Conservation (phyloP, 208 protist genomes). For the Acanthamoeba royreba region DNA sequence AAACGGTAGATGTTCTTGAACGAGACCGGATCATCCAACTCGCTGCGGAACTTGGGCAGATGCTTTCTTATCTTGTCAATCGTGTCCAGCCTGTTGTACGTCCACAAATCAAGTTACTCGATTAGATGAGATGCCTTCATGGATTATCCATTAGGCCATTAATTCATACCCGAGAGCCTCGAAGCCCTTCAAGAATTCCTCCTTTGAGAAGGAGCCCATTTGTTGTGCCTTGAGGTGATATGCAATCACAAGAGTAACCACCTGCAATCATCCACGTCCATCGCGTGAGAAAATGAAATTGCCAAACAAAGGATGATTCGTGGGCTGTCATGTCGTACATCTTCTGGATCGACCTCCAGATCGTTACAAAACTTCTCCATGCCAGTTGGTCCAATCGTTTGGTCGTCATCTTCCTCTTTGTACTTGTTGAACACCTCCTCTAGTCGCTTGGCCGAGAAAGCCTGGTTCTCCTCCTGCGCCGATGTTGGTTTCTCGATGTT, state of each 20-base stretch:
- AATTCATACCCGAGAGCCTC: background rate
- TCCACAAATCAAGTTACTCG: too few species aligned
- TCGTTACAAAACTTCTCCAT: conserved; percentile 47
- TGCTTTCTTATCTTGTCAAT: conserved; percentile 42
- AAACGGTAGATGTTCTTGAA: conserved; percentile 51
- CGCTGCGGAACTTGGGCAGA: background rate
- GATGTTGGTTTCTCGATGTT: too few species aligned
- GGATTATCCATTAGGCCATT: background rate
- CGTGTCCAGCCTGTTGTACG: background rate
- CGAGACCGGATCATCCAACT: background rate
- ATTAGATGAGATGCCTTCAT: background rate
- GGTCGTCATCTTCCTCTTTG: conserved; percentile 28
- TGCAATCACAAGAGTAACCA: conserved; percentile 18
- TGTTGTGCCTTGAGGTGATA: conserved; percentile 34
- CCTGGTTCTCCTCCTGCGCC: background rate
- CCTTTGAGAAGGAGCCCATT: conserved; percentile 38
- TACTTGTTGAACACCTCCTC: conserved; percentile 49
- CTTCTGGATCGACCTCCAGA: conserved; percentile 14
- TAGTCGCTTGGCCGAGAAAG: conserved; percentile 8
- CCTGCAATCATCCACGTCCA: background rate
- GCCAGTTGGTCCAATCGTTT: conserved; percentile 9
- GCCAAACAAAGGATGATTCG: background rate
- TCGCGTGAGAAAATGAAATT: background rate
- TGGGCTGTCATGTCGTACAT: background rate
- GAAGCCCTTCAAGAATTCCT: conserved; percentile 48